These are phyloP conservation scores for Aspergillus luchuensis DNA, from an alignment of 2,329 filamentous ascomycete genomes.

Conservation along the genomic window DNA sequence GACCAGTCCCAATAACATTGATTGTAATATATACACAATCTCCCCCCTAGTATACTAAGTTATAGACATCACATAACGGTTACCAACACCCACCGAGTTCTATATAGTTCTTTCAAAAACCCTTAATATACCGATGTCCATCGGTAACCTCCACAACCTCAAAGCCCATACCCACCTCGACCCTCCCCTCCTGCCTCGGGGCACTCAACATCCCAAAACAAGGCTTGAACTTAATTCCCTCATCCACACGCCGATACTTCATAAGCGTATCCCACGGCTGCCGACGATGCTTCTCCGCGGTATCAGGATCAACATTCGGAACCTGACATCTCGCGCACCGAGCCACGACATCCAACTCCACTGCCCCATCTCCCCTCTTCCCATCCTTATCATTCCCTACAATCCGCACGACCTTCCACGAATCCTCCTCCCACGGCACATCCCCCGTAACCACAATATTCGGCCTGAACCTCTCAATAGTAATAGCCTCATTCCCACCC, in stretches of 20 bases:
- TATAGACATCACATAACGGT: too few relatives aligned
- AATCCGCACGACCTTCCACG: constrained; percentile 60
- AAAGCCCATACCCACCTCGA: constrained; percentile 61
- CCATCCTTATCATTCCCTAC: background rate
- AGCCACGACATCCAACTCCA: constrained; percentile 60
- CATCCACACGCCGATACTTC: constrained; percentile 62
- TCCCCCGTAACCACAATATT: constrained; percentile 63
- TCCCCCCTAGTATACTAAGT: too few relatives aligned
- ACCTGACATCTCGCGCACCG: constrained; percentile 64
- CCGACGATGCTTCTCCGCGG: constrained; percentile 58
- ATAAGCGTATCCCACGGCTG: constrained; percentile 66
- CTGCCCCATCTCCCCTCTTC: background rate
- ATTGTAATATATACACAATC: background rate
- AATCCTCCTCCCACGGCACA: constrained; percentile 63
- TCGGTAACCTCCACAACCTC: constrained; percentile 61
- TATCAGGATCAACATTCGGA: constrained; percentile 66
- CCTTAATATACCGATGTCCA: constrained; percentile 57
- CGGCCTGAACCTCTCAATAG: constrained; percentile 64
- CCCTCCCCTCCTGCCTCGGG: constrained; percentile 56
- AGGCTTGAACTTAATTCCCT: constrained; percentile 64
- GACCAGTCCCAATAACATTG: background rate
- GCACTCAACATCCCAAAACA: constrained; percentile 69
- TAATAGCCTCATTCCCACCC: constrained; percentile 51
- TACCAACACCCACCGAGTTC: background rate
- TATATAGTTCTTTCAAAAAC: constrained; percentile 26